Evolutionary conservation across 805 yeast species (phyloP).

Genomic region (Lipomyces yamanashiensis): DNA sequence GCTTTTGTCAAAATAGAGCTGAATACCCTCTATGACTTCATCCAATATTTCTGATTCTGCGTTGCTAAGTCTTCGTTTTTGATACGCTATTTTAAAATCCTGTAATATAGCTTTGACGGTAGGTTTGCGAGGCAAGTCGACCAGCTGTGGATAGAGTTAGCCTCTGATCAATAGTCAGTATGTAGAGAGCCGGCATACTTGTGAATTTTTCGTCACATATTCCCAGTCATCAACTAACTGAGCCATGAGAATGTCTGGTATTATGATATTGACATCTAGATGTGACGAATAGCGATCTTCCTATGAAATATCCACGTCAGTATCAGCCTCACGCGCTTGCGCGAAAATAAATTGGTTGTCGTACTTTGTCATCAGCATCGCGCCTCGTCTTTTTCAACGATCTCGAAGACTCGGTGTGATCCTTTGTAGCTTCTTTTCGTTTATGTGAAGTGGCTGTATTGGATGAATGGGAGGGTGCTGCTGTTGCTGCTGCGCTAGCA

Average conservation of each 20-base stretch:
- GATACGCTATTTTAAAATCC: slow-evolving; percentile 50
- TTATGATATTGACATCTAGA: slow-evolving; percentile 58
- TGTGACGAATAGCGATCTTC: slow-evolving; percentile 37
- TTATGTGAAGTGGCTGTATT: slow-evolving; percentile 14
- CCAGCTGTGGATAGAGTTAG: slow-evolving; percentile 44
- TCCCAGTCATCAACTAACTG: slow-evolving; percentile 94
- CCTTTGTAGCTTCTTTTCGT: slow-evolving; percentile 35
- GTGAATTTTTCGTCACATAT: slow-evolving; percentile 76
- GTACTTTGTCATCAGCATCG: slow-evolving; percentile 34
- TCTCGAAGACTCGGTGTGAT: slow-evolving; percentile 17
- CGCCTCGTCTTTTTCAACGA: slow-evolving; percentile 27
- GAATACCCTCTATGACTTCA: slow-evolving; percentile 75
- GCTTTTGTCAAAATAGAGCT: slow-evolving; percentile 72
- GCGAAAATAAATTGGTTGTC: background rate
- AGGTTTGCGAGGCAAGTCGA: slow-evolving; percentile 63
- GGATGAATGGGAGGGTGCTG: background rate
- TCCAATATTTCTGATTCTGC: slow-evolving; percentile 57
- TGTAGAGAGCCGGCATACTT: slow-evolving; percentile 38
- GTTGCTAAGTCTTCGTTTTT: slow-evolving; percentile 42
- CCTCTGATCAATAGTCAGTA: background rate
- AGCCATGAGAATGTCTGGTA: slow-evolving; percentile 71
- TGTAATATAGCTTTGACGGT: slow-evolving; percentile 60
- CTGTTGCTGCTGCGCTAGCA: slow-evolving; percentile 11
- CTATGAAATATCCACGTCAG: background rate
- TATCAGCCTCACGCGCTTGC: background rate